A percentile compares a stretch with the other conserved stretches of the same genome.
phyloP scores from a whole-genome alignment of 2,329 filamentous ascomycete species.

The Stachybotrys chartarum region DNA sequence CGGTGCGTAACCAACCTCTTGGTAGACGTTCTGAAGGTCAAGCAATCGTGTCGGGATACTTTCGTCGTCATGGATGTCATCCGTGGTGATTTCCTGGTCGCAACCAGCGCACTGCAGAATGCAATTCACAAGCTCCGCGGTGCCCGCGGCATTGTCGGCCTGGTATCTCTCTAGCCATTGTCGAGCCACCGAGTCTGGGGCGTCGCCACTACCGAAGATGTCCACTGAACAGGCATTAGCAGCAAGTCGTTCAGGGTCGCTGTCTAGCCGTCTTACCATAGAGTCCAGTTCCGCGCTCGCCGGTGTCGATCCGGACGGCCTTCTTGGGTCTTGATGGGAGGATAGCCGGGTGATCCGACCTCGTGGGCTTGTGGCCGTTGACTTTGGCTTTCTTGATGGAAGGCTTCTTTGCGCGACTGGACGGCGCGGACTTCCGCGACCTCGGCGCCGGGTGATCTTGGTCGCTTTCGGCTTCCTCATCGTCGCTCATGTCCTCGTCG shows the following conservation, averaged over 20 bases:
- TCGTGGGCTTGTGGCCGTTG: conserved; percentile 42
- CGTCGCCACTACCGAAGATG: conserved; percentile 53
- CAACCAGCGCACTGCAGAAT: conserved; percentile 71
- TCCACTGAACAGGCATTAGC: conserved; percentile 40
- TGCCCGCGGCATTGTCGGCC: conserved; percentile 43
- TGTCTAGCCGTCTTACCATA: conserved; percentile 37
- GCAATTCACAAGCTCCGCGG: conserved; percentile 60
- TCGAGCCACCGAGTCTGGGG: conserved; percentile 48
- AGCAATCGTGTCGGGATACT: conserved; percentile 70
- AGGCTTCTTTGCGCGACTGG: conserved; percentile 44
- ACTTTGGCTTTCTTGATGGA: conserved; percentile 58
- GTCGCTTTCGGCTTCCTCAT: conserved; percentile 41
- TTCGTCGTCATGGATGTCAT: conserved; percentile 86
- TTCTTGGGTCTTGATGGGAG: conserved; percentile 51
- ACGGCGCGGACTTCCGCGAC: conserved; percentile 33
- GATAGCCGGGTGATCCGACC: conserved; percentile 28
- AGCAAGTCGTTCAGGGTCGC: neutral
- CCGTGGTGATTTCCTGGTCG: conserved; percentile 65
- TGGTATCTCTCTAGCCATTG: conserved; percentile 55
- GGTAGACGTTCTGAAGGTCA: conserved; percentile 84
- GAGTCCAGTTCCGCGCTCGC: conserved; percentile 44
- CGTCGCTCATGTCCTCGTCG: conserved; percentile 37
- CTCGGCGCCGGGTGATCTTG: conserved; percentile 29
- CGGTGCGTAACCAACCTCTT: conserved; percentile 50
- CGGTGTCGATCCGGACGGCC: conserved; percentile 42